Evolutionary conservation across 2,329 filamentous ascomycete genomes (phyloP).

Genomic region (Paraphaeosphaeria sporulosa): DNA sequence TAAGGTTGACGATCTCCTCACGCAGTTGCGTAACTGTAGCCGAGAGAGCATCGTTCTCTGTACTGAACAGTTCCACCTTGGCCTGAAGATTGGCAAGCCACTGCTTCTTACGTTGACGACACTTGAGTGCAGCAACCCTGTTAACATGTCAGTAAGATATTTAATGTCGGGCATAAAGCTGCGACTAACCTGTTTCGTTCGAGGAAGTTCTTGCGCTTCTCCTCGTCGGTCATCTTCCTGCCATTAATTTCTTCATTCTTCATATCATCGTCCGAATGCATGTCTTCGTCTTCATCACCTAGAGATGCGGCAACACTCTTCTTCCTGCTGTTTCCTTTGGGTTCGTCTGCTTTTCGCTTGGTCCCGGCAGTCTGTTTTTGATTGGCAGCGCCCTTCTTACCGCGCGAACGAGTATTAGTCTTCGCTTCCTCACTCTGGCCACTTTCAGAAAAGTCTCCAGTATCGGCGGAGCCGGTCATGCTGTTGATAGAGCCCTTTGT

Average conservation of each 20-base stretch:
- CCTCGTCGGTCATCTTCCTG: constrained; percentile 96
- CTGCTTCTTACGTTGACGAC: constrained; percentile 97
- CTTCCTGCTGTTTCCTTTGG: constrained; percentile 73
- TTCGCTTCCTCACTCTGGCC: constrained; percentile 70
- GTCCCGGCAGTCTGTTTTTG: constrained; percentile 45
- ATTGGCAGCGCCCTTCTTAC: constrained; percentile 46
- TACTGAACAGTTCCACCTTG: constrained; percentile 92
- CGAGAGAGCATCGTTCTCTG: constrained; percentile 87
- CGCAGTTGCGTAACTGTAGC: constrained; percentile 83
- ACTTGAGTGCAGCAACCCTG: constrained; percentile 95
- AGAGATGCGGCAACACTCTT: constrained; percentile 62
- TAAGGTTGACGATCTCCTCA: constrained; percentile 94
- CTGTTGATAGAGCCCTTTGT: constrained; percentile 64
- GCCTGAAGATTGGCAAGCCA: constrained; percentile 94
- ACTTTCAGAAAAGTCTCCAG: constrained; percentile 76
- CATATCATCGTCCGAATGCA: constrained; percentile 52
- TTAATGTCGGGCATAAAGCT: neutral
- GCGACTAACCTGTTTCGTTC: constrained; percentile 86
- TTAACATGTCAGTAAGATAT: constrained; percentile 27
- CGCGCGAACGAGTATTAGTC: constrained; percentile 56
- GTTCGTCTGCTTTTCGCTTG: constrained; percentile 81
- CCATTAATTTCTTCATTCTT: constrained; percentile 54
- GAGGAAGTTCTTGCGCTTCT: constrained; percentile 97
- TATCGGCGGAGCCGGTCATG: constrained; percentile 60
- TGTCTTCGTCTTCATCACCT: constrained; percentile 63